Evolutionary conservation across 768 basidiomycete genomes (phyloP).

Genomic region (Agrocybe pediades): DNA sequence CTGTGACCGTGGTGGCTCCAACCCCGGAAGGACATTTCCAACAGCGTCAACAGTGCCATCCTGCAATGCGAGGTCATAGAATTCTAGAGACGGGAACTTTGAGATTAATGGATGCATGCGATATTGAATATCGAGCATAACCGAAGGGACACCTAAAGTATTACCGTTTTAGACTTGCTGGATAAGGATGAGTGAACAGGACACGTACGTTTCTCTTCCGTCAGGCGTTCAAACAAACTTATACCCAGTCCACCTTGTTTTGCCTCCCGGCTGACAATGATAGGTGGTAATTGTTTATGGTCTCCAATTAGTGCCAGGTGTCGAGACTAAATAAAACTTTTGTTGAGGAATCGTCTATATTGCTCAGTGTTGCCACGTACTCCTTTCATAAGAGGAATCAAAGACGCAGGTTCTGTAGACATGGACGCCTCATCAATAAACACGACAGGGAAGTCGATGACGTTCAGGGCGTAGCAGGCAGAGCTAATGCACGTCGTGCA

Average conservation of each 20-base stretch:
- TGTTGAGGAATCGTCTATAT: conserved; percentile 1
- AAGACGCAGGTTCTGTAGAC: conserved; percentile 91
- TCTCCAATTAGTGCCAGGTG: conserved; percentile 94
- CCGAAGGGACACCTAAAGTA: conserved; percentile 73
- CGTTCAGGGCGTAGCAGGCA: conserved; percentile 62
- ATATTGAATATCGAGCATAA: conserved; percentile 95
- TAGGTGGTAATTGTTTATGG: conserved; percentile 92
- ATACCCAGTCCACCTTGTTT: conserved; percentile 70
- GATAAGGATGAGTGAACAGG: not conserved
- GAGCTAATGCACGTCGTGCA: conserved; percentile 89
- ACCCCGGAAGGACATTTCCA: conserved; percentile 48
- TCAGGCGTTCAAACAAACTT: conserved; percentile 88
- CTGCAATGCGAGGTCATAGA: conserved; percentile 69
- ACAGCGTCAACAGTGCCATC: conserved; percentile 72
- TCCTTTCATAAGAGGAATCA: conserved; percentile 94
- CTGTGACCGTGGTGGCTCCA: conserved; percentile 64
- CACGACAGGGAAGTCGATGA: conserved; percentile 88
- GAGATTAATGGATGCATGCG: conserved; percentile 95
- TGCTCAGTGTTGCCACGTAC: conserved; percentile 47
- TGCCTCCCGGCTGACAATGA: conserved; percentile 80
- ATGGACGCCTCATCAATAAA: conserved; percentile 96
- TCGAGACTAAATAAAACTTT: conserved; percentile 50
- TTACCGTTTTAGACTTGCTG: not conserved
- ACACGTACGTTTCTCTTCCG: conserved; percentile 74
- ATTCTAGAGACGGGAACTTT: conserved; percentile 80